Conservation (phyloP, 2,329 filamentous ascomycete species). For the Daldinia eschscholtzii region DNA sequence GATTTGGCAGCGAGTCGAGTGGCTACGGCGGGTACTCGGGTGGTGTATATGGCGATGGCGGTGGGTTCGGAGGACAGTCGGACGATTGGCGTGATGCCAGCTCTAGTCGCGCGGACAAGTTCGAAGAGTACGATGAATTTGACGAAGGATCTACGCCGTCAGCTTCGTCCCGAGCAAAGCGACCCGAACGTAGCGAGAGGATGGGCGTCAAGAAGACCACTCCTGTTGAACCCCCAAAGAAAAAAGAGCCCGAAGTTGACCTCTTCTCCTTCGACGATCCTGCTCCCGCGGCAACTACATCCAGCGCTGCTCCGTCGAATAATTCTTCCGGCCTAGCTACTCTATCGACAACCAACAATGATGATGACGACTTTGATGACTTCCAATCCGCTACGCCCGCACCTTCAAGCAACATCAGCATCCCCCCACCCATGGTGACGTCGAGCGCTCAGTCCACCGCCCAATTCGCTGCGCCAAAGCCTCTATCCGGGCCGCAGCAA, state of each 20-base stretch:
- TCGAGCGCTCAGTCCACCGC: conserved; percentile 68
- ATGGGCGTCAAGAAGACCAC: conserved; percentile 67
- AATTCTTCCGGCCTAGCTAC: conserved; percentile 62
- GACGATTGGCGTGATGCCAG: conserved; percentile 77
- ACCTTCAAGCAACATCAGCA: conserved; percentile 58
- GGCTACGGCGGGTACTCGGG: conserved; percentile 76
- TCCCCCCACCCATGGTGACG: conserved; percentile 63
- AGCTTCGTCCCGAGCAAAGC: conserved; percentile 66
- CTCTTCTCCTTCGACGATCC: conserved; percentile 93
- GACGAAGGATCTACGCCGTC: conserved; percentile 77
- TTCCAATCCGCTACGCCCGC: conserved; percentile 87
- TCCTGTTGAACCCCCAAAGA: conserved; percentile 73
- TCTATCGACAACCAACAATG: conserved; percentile 61
- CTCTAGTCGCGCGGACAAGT: conserved; percentile 76
- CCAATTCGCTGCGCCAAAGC: conserved; percentile 85
- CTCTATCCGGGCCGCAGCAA: conserved; percentile 84
- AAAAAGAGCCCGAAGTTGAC: conserved; percentile 90
- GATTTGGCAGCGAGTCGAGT: conserved; percentile 89
- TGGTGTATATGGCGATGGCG: conserved; percentile 93
- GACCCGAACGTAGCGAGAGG: conserved; percentile 60
- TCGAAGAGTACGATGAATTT: conserved; percentile 97
- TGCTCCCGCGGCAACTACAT: conserved; percentile 61
- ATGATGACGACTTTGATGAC: conserved; percentile 96
- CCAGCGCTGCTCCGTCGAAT: conserved; percentile 59
- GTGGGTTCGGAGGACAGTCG: conserved; percentile 86